phyloP scores from a whole-genome alignment of 345 rosid genomes.

The Syzygium jambos region DNA sequence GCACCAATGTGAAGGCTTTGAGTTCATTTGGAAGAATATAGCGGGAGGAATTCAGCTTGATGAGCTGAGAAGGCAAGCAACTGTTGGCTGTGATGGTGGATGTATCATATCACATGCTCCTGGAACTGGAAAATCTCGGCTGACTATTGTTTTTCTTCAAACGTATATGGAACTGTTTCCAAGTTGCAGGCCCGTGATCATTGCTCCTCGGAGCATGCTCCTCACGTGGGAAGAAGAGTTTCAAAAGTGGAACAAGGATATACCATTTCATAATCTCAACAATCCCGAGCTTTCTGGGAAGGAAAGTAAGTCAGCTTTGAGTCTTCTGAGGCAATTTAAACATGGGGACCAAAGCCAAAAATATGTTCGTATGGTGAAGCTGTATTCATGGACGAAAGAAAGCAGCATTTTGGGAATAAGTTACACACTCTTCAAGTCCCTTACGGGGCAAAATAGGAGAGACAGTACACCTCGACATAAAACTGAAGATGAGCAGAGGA shows the following conservation, averaged over 20 bases:
- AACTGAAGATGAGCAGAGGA: conserved; percentile 12
- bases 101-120: conserved; percentile 89
- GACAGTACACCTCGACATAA: not conserved
- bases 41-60: conserved; percentile 47
- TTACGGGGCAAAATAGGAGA: conserved; percentile 23
- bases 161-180: conserved; percentile 41
- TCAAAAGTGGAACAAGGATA: conserved; percentile 46
- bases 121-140: conserved; percentile 82
- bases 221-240: conserved; percentile 87
- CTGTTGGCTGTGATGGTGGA: conserved; percentile 27
- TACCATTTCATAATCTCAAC: conserved; percentile 58
- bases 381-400: conserved; percentile 50
- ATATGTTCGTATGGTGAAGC: conserved; percentile 37
- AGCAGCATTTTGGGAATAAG: conserved; percentile 57
- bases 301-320: conserved; percentile 22
- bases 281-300: conserved; percentile 31
- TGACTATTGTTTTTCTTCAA: conserved; percentile 54
- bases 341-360: not conserved
- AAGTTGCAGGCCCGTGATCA: conserved; percentile 51
- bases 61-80: conserved; percentile 16
- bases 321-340: not conserved
- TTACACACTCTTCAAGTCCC: conserved; percentile 48
- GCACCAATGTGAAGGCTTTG: conserved; percentile 80
- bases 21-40: conserved; percentile 70
- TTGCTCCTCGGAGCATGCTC: conserved; percentile 71